Evolutionary conservation across 192 early-diverging fungal genomes (phyloP), one percentile per base, ranked within the genome.

Genomic region (Lunasporangiospora selenospora): DNA sequence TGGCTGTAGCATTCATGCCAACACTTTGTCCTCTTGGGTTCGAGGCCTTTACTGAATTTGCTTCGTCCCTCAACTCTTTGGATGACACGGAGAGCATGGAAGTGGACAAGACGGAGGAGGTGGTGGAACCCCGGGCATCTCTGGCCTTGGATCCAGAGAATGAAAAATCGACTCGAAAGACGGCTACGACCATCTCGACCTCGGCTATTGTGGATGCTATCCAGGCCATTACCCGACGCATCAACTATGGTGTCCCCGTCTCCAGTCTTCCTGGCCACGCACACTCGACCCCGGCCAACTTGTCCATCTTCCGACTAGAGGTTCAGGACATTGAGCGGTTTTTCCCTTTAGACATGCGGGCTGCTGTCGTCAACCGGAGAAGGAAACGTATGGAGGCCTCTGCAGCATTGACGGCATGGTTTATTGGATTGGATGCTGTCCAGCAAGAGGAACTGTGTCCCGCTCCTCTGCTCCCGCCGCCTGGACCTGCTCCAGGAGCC

Each of bases 291-390:
- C 69, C 69, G 33, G 15, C 69, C 12, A 63, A 82, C 56, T 53
- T 86, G 6, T 71, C 75, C 7, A 49, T 87, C 10, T 67, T 52
- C 48, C 59, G 85, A 21, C 85, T 83, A 83, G 83, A 87, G 53
- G 80, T 79, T 4, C 64, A 77, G 43, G 75, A 87, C 61, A 44
- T 85, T 11, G 42, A 58, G 11, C 32, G 37, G 0, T 63, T 53
- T n/a, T 81, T 81, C 51, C 83, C 85, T 2, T 21, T 19, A 5
- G 81, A 87, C 37, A 62, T 87, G 52, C 75, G 67, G 32, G 41
- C 62, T 6, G 51, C 42, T 1, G 58, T 83, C 16, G 11, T 38
- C 12, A 37, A 55, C n/a, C 65, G 85, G 36, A 59, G 81, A 49
- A 33, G 39, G 21, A 59, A 64, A 24, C 62, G 83, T 45, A 43